Evolutionary conservation across 2,329 filamentous ascomycete species (phyloP), one percentile per base, ranked within the genome.

Genomic region (Bisporella sp.): DNA sequence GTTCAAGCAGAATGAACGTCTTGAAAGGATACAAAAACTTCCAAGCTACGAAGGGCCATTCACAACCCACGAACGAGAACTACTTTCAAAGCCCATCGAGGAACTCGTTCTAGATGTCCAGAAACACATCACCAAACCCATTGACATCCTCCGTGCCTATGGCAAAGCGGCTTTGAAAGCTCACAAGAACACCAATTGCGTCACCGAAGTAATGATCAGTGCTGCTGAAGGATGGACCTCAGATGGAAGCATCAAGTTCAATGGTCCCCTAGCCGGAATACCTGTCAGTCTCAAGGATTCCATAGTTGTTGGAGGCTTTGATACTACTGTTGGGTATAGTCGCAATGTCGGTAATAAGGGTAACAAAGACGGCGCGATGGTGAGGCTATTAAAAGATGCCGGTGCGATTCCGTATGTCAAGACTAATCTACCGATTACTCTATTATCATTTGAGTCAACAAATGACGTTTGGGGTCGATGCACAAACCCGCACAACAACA

Each of bases 351-450:
- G 81, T 46, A 87, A 91, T 61, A 84, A 84, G 11, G 71, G 89
- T 87, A 41, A 90, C 87, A 54, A 55, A 11, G 90, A 96, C 69
- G 89, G 90, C 0, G 73, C 81, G 2, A 79, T 89, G 62, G 84
- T 88, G 28, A 79, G 77, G 50, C 69, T 97, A 41, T 74, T 96
- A 47, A 95, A 95, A 64, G 87, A 93, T 64, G 89, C 89, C 2
- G 87, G 91, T 28, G 90, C 91, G 0, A 77, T 96, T 2, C 91
- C 91, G 0, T 96, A 95, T 64, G 89, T 91, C 56, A 97, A 96
- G 74, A 96, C 91, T 1, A 93, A 93, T 55, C 67, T 95, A 2
- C 92, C 91, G 5, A 86, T 92, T 50, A 95, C 90, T 0, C 77
- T 66, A 28, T 48, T 66, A 41, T 64, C 61, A 47, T 66, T 66